phyloP scores from a whole-genome alignment of 2,329 filamentous ascomycete species.

The Claviceps maximensis region DNA sequence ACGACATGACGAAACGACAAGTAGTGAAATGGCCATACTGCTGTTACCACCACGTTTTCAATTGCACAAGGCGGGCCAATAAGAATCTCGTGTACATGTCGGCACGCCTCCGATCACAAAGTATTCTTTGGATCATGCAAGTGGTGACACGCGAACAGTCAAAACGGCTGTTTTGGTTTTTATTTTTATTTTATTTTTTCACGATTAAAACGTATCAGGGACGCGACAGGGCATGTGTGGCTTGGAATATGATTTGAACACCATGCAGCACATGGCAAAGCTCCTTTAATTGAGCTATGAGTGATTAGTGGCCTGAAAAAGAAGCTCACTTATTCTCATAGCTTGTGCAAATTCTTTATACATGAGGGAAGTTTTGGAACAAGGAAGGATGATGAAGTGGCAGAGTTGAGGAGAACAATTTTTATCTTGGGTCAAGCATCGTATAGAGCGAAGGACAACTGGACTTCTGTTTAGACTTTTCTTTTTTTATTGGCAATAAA shows the following conservation, averaged over 20 bases:
- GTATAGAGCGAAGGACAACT: conserved; percentile 1
- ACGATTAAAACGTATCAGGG: conserved; percentile 7
- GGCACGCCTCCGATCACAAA: conserved; percentile 3
- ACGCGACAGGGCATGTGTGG: conserved; percentile 4
- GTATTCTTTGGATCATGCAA: background rate
- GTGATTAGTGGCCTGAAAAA: background rate
- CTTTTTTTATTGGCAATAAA: background rate
- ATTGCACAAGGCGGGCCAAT: background rate
- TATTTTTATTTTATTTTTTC: background rate
- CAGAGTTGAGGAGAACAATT: background rate
- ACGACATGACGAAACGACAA: background rate
- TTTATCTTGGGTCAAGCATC: background rate
- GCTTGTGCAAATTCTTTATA: conserved; percentile 7
- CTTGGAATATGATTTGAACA: conserved; percentile 5
- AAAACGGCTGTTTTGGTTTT: background rate
- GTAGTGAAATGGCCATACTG: conserved; percentile 2
- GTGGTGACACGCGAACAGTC: background rate
- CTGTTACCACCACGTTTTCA: conserved; percentile 3
- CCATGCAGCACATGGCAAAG: background rate
- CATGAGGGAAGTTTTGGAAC: background rate
- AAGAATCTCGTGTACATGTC: conserved; percentile 1
- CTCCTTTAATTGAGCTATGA: conserved; percentile 6
- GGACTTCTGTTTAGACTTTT: background rate
- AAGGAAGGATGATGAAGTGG: background rate
- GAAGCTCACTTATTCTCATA: background rate